These are phyloP conservation scores for Brettanomyces anomalus DNA, from an alignment of 805 yeast genomes.

Conservation along the genomic window DNA sequence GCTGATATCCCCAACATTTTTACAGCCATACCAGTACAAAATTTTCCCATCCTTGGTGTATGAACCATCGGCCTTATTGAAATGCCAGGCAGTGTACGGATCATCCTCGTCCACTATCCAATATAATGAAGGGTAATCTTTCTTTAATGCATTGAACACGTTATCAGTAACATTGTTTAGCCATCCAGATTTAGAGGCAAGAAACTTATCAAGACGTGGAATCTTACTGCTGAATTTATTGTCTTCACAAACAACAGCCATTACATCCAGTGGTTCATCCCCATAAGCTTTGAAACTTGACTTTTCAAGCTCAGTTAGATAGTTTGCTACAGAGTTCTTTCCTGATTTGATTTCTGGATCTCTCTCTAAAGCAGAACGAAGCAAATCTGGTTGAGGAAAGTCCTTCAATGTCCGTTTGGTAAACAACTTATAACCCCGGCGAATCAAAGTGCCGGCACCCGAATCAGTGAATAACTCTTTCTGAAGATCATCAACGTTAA, in stretches of 20 bases:
- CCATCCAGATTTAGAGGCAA: constrained; percentile 90
- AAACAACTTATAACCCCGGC: constrained; percentile 89
- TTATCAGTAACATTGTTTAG: constrained; percentile 94
- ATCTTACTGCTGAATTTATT: constrained; percentile 26
- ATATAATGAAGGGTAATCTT: constrained; percentile 64
- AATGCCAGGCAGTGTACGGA: constrained; percentile 85
- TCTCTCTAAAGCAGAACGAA: constrained; percentile 67
- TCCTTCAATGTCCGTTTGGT: constrained; percentile 62
- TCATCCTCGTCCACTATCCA: constrained; percentile 92
- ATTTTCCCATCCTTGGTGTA: constrained; percentile 82
- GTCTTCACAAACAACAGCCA: constrained; percentile 69
- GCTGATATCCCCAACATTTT: constrained; percentile 52
- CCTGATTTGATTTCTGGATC: constrained; percentile 71
- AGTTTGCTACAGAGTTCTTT: constrained; percentile 67
- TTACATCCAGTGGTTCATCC: constrained; percentile 91
- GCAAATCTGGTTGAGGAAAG: constrained; percentile 63
- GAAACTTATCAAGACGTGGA: constrained; percentile 74
- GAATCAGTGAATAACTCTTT: constrained; percentile 97
- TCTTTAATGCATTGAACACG: constrained; percentile 72
- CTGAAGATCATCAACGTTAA: constrained; percentile 89
- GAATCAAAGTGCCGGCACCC: constrained; percentile 97
- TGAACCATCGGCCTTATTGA: constrained; percentile 89
- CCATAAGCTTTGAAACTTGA: constrained; percentile 69
- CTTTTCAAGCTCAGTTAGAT: constrained; percentile 62
- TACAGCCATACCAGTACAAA: constrained; percentile 89